phyloP scores from a whole-genome alignment of 2,329 filamentous ascomycete genomes.

The Ophiocordyceps camponoti-floridani region DNA sequence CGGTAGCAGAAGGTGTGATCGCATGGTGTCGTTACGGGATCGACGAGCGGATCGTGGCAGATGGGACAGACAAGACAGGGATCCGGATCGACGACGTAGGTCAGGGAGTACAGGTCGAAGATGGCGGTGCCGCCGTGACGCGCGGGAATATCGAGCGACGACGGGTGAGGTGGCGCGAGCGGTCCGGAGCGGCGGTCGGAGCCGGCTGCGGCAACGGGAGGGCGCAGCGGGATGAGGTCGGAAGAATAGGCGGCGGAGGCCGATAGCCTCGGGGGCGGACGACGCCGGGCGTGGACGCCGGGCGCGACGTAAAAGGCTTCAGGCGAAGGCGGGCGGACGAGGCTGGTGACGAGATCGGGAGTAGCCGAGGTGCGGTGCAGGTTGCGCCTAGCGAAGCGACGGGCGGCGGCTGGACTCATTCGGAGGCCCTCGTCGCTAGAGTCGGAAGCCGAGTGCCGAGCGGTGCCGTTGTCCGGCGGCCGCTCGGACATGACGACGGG shows the following conservation, averaged over 20 bases:
- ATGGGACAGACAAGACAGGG: constrained; percentile 33
- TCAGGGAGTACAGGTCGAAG: constrained; percentile 27
- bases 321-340: constrained; percentile 19
- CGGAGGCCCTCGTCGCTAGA: constrained; percentile 18
- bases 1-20: constrained; percentile 47
- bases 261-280: constrained; percentile 3
- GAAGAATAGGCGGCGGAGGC: constrained; percentile 1
- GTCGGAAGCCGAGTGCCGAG: constrained; percentile 11
- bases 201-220: constrained; percentile 7
- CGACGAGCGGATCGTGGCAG: constrained; percentile 41
- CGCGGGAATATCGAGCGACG: constrained; percentile 19
- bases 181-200: constrained; percentile 15
- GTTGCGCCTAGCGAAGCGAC: constrained; percentile 17
- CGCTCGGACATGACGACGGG: background rate
- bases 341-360: constrained; percentile 20
- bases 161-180: constrained; percentile 16
- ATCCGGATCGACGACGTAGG: constrained; percentile 24
- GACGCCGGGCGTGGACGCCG: constrained; percentile 8
- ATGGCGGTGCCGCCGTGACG: constrained; percentile 18
- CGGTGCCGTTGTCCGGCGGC: background rate
- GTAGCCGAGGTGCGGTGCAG: constrained; percentile 17
- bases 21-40: constrained; percentile 42
- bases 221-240: constrained; percentile 4
- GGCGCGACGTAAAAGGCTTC: constrained; percentile 14
- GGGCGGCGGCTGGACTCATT: constrained; percentile 16